A percentile compares a stretch with the other conserved stretches of the same genome.
These are phyloP conservation scores for Colletotrichum neosansevieriae DNA, from an alignment of 2,329 filamentous ascomycete genomes.

Conservation along the genomic window DNA sequence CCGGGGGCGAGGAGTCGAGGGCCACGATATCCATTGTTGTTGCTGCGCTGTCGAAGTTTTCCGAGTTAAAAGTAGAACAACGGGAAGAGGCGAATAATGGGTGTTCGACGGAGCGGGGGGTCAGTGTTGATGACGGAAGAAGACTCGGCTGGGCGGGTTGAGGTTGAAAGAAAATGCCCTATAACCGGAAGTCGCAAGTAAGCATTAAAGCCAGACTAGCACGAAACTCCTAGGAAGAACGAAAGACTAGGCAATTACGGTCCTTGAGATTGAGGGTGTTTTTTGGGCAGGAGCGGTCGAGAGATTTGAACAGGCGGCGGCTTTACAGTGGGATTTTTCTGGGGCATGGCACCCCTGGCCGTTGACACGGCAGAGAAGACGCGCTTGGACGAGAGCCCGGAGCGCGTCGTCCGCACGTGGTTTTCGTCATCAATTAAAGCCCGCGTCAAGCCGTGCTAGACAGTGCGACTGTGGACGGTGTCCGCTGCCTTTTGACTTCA, in stretches of 20 bases:
- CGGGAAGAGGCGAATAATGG: slow-evolving; percentile 12
- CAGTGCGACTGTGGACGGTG: slow-evolving; percentile 4
- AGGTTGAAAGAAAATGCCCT: not conserved
- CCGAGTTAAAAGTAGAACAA: not conserved
- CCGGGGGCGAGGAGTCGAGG: slow-evolving; percentile 33
- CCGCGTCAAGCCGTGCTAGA: not conserved
- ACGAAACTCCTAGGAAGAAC: slow-evolving; percentile 8
- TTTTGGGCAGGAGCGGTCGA: slow-evolving; percentile 27
- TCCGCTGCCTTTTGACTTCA: slow-evolving; percentile 28
- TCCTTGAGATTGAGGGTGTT: slow-evolving; percentile 9
- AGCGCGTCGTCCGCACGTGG: slow-evolving; percentile 39
- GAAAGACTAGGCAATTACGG: slow-evolving; percentile 8
- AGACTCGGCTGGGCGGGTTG: not conserved
- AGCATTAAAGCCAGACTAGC: not conserved
- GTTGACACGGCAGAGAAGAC: slow-evolving; percentile 38
- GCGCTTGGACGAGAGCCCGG: slow-evolving; percentile 31
- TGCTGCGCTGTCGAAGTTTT: not conserved
- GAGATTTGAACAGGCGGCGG: slow-evolving; percentile 35
- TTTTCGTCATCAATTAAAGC: slow-evolving; percentile 38
- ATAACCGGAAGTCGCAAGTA: not conserved
- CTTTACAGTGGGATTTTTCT: slow-evolving; percentile 36
- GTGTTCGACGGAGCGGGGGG: slow-evolving; percentile 5
- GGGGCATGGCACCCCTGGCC: slow-evolving; percentile 33
- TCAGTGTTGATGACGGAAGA: not conserved
- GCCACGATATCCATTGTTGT: slow-evolving; percentile 24